Evolutionary conservation across 2,329 filamentous ascomycete genomes (phyloP), one percentile per base, ranked within the genome.

Genomic region (Aspergillus caelatus): DNA sequence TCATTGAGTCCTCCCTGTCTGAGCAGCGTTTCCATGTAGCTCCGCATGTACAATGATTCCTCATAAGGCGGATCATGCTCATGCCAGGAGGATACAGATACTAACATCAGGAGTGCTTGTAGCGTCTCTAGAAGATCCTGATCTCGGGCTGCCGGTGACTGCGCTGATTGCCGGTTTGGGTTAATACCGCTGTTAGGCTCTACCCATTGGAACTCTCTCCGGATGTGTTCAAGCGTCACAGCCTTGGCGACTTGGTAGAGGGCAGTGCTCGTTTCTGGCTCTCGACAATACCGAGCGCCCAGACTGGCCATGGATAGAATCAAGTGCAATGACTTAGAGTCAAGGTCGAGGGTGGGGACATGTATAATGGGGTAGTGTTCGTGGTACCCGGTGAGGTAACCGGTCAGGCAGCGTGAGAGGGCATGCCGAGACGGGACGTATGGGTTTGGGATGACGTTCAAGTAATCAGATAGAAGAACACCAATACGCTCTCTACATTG

Each of bases 351-450:
- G 4, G 74, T 76, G 1, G 74, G 72, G n/a, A 73, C 70, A 56
- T 77, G 74, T 46, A 76, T 59, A 32, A 76, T 70, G 0, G 74
- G 74, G 36, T 76, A 76, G 55, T 76, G 74, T 19, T 75, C 72
- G 36, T 77, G 74, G 32, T 68, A 77, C 1, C 74, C 74, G 2
- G 67, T 75, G 9, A 77, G 59, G 61, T 77, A 76, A 1, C 74
- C 74, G 1, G 73, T 75, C 16, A 77, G 58, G 59, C 73, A 77
- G 26, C 74, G 68, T 16, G 74, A 77, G 21, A 77, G 52, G 11
- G 74, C 74, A 65, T 77, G 74, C 11, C 74, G 69, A 4, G 74
- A 77, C 8, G 74, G 74, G 2, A 75, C 61, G 6, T 69, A 70
- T 10, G 66, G 68, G 21, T 74, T 41, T 0, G 71, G 66, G 3